Base-by-base conservation (phyloP, 75 land plant genomes). In the Azolla pinnata region DNA sequence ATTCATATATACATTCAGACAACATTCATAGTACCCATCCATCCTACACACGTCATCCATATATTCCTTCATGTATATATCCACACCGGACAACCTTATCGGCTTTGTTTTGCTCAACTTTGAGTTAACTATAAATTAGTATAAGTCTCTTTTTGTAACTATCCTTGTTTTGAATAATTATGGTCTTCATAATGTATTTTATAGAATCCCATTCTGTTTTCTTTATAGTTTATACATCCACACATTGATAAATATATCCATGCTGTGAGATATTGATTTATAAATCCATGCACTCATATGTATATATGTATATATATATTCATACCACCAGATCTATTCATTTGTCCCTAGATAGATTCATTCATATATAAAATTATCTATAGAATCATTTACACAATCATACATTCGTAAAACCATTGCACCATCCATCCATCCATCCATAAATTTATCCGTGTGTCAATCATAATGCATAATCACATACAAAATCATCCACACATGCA, bases 251-350 rank as follows among this genome's bases (percentile, higher is more conserved):
- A 7, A 50, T 50, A 50, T 7, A 18, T 21, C 9, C 21, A 50
- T 50, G 8, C 23, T 5, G n/a, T n/a, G n/a, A n/a, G n/a, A n/a
- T n/a, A n/a, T n/a, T n/a, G n/a, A n/a, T n/a, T n/a, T 50, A 18
- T 8, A 21, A 5, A 50, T 19, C 9, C 19, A n/a, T 19, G 19
- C 19, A 18, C 53, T 5, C 53, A 50, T 14, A 35, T 24, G 16
- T 59, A 21, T 14, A 12, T 59, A 50, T 19, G 18, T 50, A 50
- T 19, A 50, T 50, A 50, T 19, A 50, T 50, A 50, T 19, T 9
- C 18, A 50, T 19, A 50, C 18, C 8, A 4, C 8, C 18, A 50
- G 8, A 50, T 50, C 8, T 19, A 50, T 50, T 9, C 23, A 50
- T 50, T 9, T 19, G 18, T 50, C 8, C 23, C 8, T 50, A 10